A percentile compares a stretch with the other conserved stretches of the same genome.
Conservation (phyloP, 2,329 filamentous ascomycete species). For the Microsporum ferrugineum region DNA sequence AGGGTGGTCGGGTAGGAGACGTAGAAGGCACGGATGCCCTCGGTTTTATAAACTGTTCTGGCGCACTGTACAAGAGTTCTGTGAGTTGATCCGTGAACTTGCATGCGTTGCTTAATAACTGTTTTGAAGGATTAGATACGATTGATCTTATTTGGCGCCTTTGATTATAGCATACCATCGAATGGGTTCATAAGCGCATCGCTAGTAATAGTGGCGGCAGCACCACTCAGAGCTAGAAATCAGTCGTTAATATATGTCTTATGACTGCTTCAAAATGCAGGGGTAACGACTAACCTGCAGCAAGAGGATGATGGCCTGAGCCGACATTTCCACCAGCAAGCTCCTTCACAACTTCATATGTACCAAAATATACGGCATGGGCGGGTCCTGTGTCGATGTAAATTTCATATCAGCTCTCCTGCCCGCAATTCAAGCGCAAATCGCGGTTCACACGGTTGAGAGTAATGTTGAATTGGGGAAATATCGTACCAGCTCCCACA, state of each 20-base stretch:
- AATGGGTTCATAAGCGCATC: conserved; percentile 99
- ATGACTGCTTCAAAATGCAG: neutral
- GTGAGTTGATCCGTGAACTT: conserved; percentile 91
- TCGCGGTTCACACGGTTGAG: neutral
- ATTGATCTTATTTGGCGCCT: neutral
- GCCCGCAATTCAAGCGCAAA: neutral
- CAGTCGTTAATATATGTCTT: neutral
- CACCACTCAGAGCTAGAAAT: conserved; percentile 69
- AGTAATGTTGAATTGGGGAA: neutral
- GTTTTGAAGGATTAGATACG: conserved; percentile 9
- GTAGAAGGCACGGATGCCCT: conserved; percentile 88
- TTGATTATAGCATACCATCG: conserved; percentile 56
- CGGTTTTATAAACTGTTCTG: conserved; percentile 70
- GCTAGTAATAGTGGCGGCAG: conserved; percentile 88
- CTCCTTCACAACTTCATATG: conserved; percentile 95
- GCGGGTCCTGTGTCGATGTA: conserved; percentile 58
- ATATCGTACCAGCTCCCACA: conserved; percentile 68
- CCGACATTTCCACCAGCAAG: conserved; percentile 83
- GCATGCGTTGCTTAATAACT: conserved; percentile 99
- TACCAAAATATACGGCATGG: conserved; percentile 96
- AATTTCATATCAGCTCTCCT: neutral
- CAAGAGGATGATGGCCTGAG: conserved; percentile 77
- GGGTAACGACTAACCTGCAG: conserved; percentile 56
- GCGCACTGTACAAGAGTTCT: conserved; percentile 80
- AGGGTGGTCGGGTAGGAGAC: conserved; percentile 96